These are phyloP conservation scores for Pneumocystis oryctolagi DNA, from an alignment of 1,139 yeast genomes.

Conservation along the genomic window DNA sequence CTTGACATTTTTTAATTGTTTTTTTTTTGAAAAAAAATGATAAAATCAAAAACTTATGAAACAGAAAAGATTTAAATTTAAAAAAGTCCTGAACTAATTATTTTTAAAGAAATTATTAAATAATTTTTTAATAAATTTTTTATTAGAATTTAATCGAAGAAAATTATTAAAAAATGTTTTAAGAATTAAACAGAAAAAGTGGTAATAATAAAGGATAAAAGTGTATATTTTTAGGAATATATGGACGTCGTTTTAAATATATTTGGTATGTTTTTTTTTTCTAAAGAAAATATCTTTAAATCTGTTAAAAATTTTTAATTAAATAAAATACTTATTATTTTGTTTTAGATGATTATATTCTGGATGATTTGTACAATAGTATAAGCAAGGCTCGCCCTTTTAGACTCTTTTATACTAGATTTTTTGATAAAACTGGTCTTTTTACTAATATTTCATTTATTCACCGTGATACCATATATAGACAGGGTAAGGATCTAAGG, in stretches of 20 bases:
- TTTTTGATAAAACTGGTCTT: neutral
- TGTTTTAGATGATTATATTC: neutral
- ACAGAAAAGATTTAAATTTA: neutral
- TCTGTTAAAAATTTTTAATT: neutral
- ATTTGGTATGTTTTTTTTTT: neutral
- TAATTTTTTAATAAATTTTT: too few relatives aligned
- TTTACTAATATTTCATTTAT: slow-evolving; percentile 33
- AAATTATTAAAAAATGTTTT: neutral
- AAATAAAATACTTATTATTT: neutral
- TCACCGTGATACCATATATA: slow-evolving; percentile 52
- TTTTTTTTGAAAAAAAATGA: neutral
- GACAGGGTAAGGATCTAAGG: slow-evolving; percentile 37
- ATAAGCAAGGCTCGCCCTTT: neutral
- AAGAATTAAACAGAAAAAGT: too few relatives aligned
- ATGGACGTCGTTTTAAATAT: neutral
- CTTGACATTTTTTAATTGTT: slow-evolving; percentile 17
- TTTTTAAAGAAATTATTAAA: too few relatives aligned
- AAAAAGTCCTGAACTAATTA: too few relatives aligned
- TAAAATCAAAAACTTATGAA: neutral
- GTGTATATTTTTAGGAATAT: neutral
- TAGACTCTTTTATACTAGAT: neutral
- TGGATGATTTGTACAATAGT: neutral
- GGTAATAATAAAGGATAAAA: neutral
- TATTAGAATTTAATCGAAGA: too few relatives aligned
- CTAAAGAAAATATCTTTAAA: neutral